These are phyloP conservation scores for Phalaenopsis equestris DNA, from an alignment of 106 monocot species.

Conservation along the genomic window DNA sequence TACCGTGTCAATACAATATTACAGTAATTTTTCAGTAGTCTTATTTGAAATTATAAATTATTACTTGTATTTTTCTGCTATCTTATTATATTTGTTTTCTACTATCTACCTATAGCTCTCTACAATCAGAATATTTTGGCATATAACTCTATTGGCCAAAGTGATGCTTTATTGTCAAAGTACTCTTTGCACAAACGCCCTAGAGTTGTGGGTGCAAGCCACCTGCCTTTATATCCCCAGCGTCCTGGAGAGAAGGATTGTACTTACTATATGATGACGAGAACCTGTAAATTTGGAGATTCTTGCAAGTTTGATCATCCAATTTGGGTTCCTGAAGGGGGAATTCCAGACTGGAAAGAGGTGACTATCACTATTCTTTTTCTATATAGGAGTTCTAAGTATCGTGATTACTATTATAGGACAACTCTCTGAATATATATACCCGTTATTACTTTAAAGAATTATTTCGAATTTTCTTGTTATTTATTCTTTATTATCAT, in stretches of 20 bases:
- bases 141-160: constrained; percentile 74
- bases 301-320: constrained; percentile 97
- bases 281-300: constrained; percentile 97
- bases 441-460: not conserved
- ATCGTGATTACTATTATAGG: constrained; percentile 14
- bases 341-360: constrained; percentile 99
- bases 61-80: constrained; percentile 15
- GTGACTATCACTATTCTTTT: constrained; percentile 52
- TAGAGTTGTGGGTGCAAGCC: constrained; percentile 70
- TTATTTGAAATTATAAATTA: constrained; percentile 7
- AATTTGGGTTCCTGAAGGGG: constrained; percentile 94
- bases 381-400: constrained; percentile 18
- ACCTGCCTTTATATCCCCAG: constrained; percentile 84
- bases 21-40: not conserved
- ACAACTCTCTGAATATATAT: not conserved
- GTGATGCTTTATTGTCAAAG: constrained; percentile 75
- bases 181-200: constrained; percentile 83
- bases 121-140: constrained; percentile 69
- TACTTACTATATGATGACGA: constrained; percentile 93
- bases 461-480: not conserved
- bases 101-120: constrained; percentile 91
- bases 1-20: not conserved
- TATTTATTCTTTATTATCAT: constrained; percentile 2
- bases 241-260: constrained; percentile 94
- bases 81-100: constrained; percentile 60